A percentile compares a stretch with the other conserved stretches of the same genome.
These are phyloP conservation scores for Ogataea polymorpha DNA, from an alignment of 805 yeast genomes.

Conservation along the genomic window DNA sequence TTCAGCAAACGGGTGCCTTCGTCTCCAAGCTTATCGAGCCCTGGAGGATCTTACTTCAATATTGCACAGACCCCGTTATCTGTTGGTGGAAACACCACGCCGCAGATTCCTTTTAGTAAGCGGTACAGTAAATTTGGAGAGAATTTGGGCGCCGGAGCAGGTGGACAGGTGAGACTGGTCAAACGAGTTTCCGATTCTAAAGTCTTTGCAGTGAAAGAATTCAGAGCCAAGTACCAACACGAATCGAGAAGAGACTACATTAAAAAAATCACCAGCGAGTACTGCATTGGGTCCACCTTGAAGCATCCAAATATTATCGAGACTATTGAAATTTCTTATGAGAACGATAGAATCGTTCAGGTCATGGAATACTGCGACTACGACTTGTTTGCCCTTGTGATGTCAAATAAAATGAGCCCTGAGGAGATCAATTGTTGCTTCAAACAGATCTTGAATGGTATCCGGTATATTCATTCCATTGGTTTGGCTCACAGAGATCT, in stretches of 20 bases:
- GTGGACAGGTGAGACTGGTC: conserved; percentile 81
- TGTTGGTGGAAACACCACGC: conserved; percentile 38
- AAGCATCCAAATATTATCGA: conserved; percentile 88
- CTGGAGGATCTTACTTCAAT: conserved; percentile 8
- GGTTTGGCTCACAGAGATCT: conserved; percentile 92
- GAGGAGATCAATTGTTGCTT: conserved; percentile 86
- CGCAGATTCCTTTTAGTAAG: conserved; percentile 62
- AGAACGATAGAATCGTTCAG: conserved; percentile 80
- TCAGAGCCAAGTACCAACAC: conserved; percentile 67
- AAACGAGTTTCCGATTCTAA: conserved; percentile 62
- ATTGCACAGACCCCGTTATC: conserved; percentile 22
- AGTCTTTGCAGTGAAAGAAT: conserved; percentile 90
- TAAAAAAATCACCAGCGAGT: conserved; percentile 89
- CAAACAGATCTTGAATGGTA: conserved; percentile 79
- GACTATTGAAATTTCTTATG: conserved; percentile 88
- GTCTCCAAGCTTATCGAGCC: conserved; percentile 12
- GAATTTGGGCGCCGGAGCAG: conserved; percentile 91
- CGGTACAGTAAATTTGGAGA: conserved; percentile 82
- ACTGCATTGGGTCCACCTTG: conserved; percentile 87
- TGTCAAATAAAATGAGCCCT: conserved; percentile 83
- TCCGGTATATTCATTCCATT: conserved; percentile 74
- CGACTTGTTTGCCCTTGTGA: conserved; percentile 90
- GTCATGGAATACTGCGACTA: conserved; percentile 94
- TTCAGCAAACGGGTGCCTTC: conserved; percentile 13
- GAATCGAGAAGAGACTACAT: conserved; percentile 85